These are phyloP conservation scores for Hordeum pubiflorum DNA, from an alignment of 202 grass and related monocot species.

Conservation along the genomic window DNA sequence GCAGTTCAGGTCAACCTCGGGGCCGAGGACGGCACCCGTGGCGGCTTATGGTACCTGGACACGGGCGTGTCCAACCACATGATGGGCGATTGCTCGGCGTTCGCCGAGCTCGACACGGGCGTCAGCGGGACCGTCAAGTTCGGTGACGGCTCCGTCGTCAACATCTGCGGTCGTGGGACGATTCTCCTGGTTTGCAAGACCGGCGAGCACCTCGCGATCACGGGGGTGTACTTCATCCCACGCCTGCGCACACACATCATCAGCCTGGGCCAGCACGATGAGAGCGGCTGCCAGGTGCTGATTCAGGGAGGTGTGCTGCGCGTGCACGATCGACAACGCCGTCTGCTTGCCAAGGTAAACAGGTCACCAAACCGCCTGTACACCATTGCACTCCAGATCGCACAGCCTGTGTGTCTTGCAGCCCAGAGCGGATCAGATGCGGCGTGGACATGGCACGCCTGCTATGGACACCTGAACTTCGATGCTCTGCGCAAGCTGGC, in stretches of 20 bases:
- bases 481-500: not conserved
- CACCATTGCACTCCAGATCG: not conserved
- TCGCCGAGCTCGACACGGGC: too few relatives aligned
- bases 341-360: not conserved
- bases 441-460: not conserved
- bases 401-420: not conserved
- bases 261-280: not conserved
- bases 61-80: too few relatives aligned
- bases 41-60: too few relatives aligned
- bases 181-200: too few relatives aligned
- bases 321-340: too few relatives aligned
- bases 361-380: not conserved
- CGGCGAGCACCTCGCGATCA: not conserved
- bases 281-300: not conserved
- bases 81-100: too few relatives aligned
- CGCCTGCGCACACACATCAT: not conserved
- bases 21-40: too few relatives aligned
- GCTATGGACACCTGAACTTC: not conserved
- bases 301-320: not conserved
- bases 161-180: not conserved
- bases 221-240: not conserved
- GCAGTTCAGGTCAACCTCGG: too few relatives aligned
- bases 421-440: too few relatives aligned
- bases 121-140: too few relatives aligned
- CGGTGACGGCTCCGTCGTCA: not conserved